Evolutionary conservation across 1,284 basidiomycete genomes (phyloP).

Genomic region (Microbotryomycetes sp.): DNA sequence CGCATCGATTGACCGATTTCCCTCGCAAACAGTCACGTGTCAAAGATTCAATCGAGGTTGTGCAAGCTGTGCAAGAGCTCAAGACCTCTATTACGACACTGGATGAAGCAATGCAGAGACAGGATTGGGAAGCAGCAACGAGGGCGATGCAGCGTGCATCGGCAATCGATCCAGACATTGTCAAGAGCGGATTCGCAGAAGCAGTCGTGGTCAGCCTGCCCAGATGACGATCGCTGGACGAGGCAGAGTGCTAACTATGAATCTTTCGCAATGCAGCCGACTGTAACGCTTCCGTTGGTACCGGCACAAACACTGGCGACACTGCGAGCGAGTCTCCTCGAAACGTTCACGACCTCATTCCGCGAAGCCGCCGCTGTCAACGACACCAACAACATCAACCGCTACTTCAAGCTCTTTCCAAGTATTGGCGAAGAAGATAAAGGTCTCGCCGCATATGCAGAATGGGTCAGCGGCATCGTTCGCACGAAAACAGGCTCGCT

Average conservation of each 20-base stretch:
- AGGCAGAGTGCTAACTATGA: neutral
- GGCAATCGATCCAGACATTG: constrained; percentile 68
- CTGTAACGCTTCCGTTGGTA: constrained; percentile 74
- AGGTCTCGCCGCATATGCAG: constrained; percentile 87
- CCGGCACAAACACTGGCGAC: constrained; percentile 73
- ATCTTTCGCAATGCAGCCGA: constrained; percentile 60
- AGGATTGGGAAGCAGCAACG: constrained; percentile 93
- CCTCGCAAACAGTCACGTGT: constrained; percentile 30
- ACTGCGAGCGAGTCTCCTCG: constrained; percentile 67
- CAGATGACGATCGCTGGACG: neutral
- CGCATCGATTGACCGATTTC: neutral
- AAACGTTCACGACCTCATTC: constrained; percentile 72
- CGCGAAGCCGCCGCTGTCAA: constrained; percentile 65
- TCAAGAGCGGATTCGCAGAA: constrained; percentile 78
- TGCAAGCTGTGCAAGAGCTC: constrained; percentile 39
- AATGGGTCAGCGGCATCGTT: constrained; percentile 87
- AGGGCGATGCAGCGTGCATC: constrained; percentile 84
- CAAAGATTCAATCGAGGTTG: constrained; percentile 38
- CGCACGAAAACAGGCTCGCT: constrained; percentile 60
- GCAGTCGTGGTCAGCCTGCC: constrained; percentile 65
- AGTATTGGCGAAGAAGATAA: constrained; percentile 74
- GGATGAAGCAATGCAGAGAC: constrained; percentile 66
- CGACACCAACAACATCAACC: constrained; percentile 73
- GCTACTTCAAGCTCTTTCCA: constrained; percentile 96
- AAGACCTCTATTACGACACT: constrained; percentile 70